Conservation (phyloP, 2,329 filamentous ascomycete genomes). For the Pseudogymnoascus sp. region DNA sequence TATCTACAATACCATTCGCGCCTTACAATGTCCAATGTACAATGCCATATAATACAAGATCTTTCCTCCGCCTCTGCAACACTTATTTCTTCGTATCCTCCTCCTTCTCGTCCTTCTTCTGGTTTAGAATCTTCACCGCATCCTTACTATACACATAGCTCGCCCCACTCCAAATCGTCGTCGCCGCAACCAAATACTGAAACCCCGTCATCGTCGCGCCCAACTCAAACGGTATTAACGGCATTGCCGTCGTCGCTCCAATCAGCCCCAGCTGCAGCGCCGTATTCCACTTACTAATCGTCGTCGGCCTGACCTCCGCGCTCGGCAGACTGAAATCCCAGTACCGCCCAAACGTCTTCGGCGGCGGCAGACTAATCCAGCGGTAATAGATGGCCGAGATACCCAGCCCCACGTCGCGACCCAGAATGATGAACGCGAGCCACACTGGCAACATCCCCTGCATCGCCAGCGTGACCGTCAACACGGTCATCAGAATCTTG, state of each 20-base stretch:
- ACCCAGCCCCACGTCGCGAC: constrained; percentile 74
- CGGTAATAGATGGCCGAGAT: constrained; percentile 90
- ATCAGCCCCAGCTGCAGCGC: constrained; percentile 83
- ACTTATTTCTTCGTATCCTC: constrained; percentile 1
- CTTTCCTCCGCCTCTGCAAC: not conserved
- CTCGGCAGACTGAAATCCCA: constrained; percentile 95
- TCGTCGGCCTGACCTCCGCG: constrained; percentile 76
- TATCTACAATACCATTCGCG: not conserved
- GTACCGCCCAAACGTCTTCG: constrained; percentile 86
- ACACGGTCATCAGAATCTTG: constrained; percentile 88
- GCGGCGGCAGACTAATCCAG: constrained; percentile 86
- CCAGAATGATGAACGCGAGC: constrained; percentile 83
- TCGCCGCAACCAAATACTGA: constrained; percentile 78
- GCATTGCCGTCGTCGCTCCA: constrained; percentile 73
- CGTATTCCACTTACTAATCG: constrained; percentile 87
- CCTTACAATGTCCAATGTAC: not conserved
- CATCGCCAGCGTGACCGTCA: constrained; percentile 76
- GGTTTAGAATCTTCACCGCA: constrained; percentile 74
- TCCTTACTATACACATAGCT: constrained; percentile 90
- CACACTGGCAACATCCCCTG: constrained; percentile 81
- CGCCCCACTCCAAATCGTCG: constrained; percentile 86
- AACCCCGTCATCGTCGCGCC: constrained; percentile 48
- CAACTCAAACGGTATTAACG: constrained; percentile 58
- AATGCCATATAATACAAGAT: constrained; percentile 4
- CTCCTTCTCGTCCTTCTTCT: constrained; percentile 23